A percentile compares a stretch with the other conserved stretches of the same genome.
Conservation (phyloP, 2,329 filamentous ascomycete species). For the Leptosphaerulina australis region DNA sequence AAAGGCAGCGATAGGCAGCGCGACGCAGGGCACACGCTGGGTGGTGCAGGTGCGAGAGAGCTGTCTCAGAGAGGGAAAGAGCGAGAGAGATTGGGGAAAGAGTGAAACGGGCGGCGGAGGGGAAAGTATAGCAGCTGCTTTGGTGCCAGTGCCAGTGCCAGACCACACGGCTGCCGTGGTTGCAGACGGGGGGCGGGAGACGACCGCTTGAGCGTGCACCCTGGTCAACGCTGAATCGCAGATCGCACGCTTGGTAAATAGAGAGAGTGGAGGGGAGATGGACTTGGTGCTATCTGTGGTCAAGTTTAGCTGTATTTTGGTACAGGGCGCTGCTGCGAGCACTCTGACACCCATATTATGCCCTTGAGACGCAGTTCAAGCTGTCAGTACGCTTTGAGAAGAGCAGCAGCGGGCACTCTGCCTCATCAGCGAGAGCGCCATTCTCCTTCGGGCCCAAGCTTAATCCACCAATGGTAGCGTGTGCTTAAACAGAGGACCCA, state of each 20-base stretch:
- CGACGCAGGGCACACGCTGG: slow-evolving; percentile 27
- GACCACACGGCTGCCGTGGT: slow-evolving; percentile 22
- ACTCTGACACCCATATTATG: slow-evolving; percentile 2
- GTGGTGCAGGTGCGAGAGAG: slow-evolving; percentile 43
- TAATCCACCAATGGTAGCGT: slow-evolving; percentile 11
- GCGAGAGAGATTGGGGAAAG: slow-evolving; percentile 49
- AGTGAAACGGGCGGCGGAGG: slow-evolving; percentile 46
- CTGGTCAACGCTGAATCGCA: slow-evolving; percentile 19
- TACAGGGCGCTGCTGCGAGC: background rate
- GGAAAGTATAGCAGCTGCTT: slow-evolving; percentile 38
- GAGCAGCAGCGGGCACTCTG: slow-evolving; percentile 21
- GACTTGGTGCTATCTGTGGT: background rate
- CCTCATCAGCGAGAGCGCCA: slow-evolving; percentile 19
- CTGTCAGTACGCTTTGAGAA: slow-evolving; percentile 24
- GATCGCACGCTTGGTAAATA: slow-evolving; percentile 12
- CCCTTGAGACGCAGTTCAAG: slow-evolving; percentile 10
- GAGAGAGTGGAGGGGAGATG: background rate
- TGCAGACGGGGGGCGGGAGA: slow-evolving; percentile 19
- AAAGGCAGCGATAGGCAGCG: slow-evolving; percentile 26
- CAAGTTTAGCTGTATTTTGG: background rate
- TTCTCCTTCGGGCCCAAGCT: slow-evolving; percentile 13
- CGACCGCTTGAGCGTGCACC: slow-evolving; percentile 17
- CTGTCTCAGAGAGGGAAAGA: slow-evolving; percentile 52
- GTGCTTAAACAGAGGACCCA: background rate
- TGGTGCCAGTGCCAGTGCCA: slow-evolving; percentile 23